Evolutionary conservation across 257 asterid genomes (phyloP), one percentile per base, ranked within the genome.

Genomic region (Rehmannia glutinosa): DNA sequence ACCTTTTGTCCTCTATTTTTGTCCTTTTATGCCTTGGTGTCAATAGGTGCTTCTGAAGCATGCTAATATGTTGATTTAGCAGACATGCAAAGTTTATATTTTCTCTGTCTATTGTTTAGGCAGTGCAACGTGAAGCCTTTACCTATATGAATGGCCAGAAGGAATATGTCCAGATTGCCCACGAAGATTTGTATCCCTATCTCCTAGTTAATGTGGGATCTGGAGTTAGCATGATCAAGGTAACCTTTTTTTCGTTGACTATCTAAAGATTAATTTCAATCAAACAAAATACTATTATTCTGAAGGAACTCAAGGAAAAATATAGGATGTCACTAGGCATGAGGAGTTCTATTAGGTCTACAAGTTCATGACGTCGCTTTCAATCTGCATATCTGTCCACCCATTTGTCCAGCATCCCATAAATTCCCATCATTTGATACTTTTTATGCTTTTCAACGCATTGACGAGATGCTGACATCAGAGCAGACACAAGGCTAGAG

Each of bases 201-300:
- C 97, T 94, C 68, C 97, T 94, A 32, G 97, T 94, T 56, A 94
- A 88, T 65, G 78, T 94, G 66, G 99, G 99, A 15, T 94, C 99
- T 20, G 99, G 99, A 27, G 97, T 91, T 63, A 91, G 99, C 95
- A 91, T 94, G 99, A 94, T 94, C 71, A 94, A 94, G 97, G 99
- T 91, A 75, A 52, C 47, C 46, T 20, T 32, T 43, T 9, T 62
- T 38, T 53, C 61, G 57, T 57, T 25, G 52, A 60, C 53, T 47
- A 28, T 47, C 13, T 41, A 60, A 41, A 64, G 11, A 47, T 55
- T 54, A 64, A 61, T 50, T 66, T 33, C 13, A 68, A 42, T 68
- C 47, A 50, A 65, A 23, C 19, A 60, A 68, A 30, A 24, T 43
- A 47, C 7, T 25, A 32, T 32, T 24, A n/a, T 41, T 57, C 25